Base-by-base conservation (phyloP, 1,139 yeast genomes). In the Kodamaea plutei region DNA sequence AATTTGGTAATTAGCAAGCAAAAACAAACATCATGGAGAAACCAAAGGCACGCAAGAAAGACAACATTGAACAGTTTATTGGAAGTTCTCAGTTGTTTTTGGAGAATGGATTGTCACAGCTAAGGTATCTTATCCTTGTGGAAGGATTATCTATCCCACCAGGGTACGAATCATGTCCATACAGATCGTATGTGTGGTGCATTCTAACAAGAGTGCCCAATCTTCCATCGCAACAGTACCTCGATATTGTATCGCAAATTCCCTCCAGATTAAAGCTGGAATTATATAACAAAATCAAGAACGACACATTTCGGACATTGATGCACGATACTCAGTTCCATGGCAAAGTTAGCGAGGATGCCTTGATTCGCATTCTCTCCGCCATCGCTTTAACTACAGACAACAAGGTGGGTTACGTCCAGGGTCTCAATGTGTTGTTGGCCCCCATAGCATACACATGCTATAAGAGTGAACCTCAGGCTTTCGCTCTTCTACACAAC, bases 241-340 rank as follows among this genome's bases (percentile, higher is more conserved):
- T 76, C 19, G 58, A 67, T 8, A 57, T 84, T 16, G 69, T 88
- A 2, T 53, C 66, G 8, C 56, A 63, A 21, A 87, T 88, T 0
- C 76, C 84, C 3, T 67, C 75, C 4, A 54, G 62, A 0, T 46
- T 68, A 15, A 38, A 54, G 10, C 50, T 53, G 4, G 69, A 61
- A 16, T 66, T 79, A 4, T 76, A 79, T 39, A 69, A 73, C 30
- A 88, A 88, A 56, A 88, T 88, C 40, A 72, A 80, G 38, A 84
- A 88, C 54, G 96, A 88, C 50, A 84, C 95, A 1, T 87, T 87
- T 47, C 61, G 96, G 33, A 88, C 96, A 0, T 67, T 88, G 43
- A 82, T 84, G 57, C 80, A 87, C 29, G 95, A 88, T 52, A 61
- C 66, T 25, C 54, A 58, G 23, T 88, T 88, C 58, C 79, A 77